phyloP scores from a whole-genome alignment of 768 basidiomycete genomes.

The Tubosaeta sp. region DNA sequence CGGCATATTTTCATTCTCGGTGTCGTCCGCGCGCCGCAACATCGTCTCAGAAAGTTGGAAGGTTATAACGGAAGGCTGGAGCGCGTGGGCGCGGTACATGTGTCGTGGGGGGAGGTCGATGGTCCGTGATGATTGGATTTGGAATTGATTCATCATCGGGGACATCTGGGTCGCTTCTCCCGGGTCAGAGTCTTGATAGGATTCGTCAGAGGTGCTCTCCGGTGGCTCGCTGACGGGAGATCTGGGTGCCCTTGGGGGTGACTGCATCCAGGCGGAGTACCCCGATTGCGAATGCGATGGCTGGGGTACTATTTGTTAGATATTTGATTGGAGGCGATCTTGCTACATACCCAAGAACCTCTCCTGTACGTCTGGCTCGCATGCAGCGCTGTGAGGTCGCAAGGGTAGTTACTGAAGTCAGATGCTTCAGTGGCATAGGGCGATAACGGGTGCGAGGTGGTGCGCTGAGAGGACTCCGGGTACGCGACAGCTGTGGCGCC shows the following conservation, averaged over 20 bases:
- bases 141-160: conserved; percentile 31
- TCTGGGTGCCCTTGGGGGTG: conserved; percentile 7
- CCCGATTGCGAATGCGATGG: conserved; percentile 14
- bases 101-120: conserved; percentile 3
- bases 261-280: conserved; percentile 14
- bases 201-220: conserved; percentile 29
- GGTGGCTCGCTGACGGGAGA: conserved; percentile 29
- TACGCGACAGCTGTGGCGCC: conserved; percentile 10
- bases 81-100: conserved; percentile 9
- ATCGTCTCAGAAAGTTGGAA: conserved; percentile 26
- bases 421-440: conserved; percentile 13
- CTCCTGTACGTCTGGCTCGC: conserved; percentile 15
- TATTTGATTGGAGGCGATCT: not conserved
- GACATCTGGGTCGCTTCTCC: conserved; percentile 26
- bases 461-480: conserved; percentile 31
- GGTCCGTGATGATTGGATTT: conserved; percentile 18
- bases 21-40: conserved; percentile 24
- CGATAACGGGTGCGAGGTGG: conserved; percentile 21
- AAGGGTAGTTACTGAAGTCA: conserved; percentile 7
- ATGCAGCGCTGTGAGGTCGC: conserved; percentile 7
- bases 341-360: conserved; percentile 24
- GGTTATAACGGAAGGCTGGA: conserved; percentile 28
- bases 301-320: conserved; percentile 18
- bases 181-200: conserved; percentile 26
- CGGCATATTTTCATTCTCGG: conserved; percentile 23